phyloP scores from a whole-genome alignment of 1,284 basidiomycete species.

The Sutorius eximius region DNA sequence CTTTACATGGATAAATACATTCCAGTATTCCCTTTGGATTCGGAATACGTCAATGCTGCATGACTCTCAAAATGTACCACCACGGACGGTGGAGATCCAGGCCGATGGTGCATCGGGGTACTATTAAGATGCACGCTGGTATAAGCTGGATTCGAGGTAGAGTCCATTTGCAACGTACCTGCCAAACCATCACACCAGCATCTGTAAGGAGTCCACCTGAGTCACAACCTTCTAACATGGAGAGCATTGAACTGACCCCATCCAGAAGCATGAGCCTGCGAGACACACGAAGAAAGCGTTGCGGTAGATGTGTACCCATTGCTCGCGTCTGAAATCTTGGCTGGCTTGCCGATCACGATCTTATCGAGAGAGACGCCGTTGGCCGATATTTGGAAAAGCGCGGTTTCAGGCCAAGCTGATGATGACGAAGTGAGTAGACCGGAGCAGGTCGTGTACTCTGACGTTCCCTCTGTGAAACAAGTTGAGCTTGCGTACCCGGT shows the following conservation, averaged over 20 bases:
- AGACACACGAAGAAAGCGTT: background rate
- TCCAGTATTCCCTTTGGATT: too few species aligned
- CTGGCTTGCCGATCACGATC: constrained; percentile 66
- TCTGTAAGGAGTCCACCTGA: constrained; percentile 30
- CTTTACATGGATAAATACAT: background rate
- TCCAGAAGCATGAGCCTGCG: background rate
- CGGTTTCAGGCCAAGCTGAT: constrained; percentile 42
- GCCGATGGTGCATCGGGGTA: constrained; percentile 19
- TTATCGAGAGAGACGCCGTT: constrained; percentile 54
- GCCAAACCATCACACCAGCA: constrained; percentile 50
- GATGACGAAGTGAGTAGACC: constrained; percentile 43
- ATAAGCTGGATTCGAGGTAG: constrained; percentile 31
- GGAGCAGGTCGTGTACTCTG: constrained; percentile 47
- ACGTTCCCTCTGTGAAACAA: constrained; percentile 41
- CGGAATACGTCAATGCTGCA: background rate
- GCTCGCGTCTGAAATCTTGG: constrained; percentile 47
- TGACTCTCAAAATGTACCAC: constrained; percentile 3
- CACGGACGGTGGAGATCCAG: constrained; percentile 26
- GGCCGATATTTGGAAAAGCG: constrained; percentile 61
- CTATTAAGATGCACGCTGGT: constrained; percentile 34
- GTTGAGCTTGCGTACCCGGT: background rate
- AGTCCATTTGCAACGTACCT: constrained; percentile 10
- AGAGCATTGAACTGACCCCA: background rate
- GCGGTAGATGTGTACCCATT: constrained; percentile 28
- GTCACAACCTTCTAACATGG: constrained; percentile 32